These are phyloP conservation scores for Glebionis coronaria DNA, from an alignment of 129 eudicot species.

Conservation along the genomic window DNA sequence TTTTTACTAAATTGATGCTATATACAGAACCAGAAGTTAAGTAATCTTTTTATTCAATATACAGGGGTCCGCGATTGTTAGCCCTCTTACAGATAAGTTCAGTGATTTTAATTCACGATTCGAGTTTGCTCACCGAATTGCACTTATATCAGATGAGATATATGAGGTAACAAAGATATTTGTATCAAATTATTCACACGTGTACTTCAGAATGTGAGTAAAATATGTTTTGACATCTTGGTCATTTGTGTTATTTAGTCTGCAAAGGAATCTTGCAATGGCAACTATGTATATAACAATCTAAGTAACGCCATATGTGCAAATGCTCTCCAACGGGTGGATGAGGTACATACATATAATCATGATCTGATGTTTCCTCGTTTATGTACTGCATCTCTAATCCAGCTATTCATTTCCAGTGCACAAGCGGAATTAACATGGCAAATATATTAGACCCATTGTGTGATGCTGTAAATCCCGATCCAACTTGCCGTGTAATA, in stretches of 20 bases:
- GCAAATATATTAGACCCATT: slow-evolving; percentile 26
- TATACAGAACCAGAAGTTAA: too few relatives aligned
- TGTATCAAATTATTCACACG: not conserved
- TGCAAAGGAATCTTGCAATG: slow-evolving; percentile 25
- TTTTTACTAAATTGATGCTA: too few relatives aligned
- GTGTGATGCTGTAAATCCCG: slow-evolving; percentile 18
- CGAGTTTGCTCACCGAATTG: slow-evolving; percentile 33
- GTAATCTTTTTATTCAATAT: not conserved
- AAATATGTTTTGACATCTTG: not conserved
- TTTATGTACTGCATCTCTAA: not conserved
- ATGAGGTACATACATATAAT: slow-evolving; percentile 25
- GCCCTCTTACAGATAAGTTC: slow-evolving; percentile 32
- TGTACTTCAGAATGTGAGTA: not conserved
- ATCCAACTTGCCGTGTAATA: slow-evolving; percentile 31
- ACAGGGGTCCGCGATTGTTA: slow-evolving; percentile 30
- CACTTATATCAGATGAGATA: slow-evolving; percentile 39
- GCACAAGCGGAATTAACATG: slow-evolving; percentile 22
- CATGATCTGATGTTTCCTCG: not conserved
- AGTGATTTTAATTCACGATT: slow-evolving; percentile 35
- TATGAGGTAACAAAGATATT: slow-evolving; percentile 26
- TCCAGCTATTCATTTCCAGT: slow-evolving; percentile 16
- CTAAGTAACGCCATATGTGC: slow-evolving; percentile 13
- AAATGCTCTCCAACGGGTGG: slow-evolving; percentile 25
- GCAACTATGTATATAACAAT: slow-evolving; percentile 30
- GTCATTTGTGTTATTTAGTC: slow-evolving; percentile 22